phyloP scores from a whole-genome alignment of 108 stramenopile genomes.

The Cyclotella cryptica region DNA sequence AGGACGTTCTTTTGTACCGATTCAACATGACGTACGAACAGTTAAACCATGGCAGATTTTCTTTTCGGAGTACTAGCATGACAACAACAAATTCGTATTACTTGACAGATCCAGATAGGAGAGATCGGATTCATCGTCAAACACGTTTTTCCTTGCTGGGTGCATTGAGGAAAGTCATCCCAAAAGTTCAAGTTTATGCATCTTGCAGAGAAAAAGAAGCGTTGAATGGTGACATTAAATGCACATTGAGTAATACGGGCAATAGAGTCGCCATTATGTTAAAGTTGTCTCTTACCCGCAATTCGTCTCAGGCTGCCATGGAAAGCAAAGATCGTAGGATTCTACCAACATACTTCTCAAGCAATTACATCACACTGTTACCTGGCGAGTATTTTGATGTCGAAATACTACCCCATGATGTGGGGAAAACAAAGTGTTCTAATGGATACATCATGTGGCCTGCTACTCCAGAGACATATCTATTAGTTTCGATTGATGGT shows the following conservation, averaged over 20 bases:
- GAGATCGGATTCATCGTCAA: not conserved
- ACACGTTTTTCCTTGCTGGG: slow-evolving; percentile 37
- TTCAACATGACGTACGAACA: slow-evolving; percentile 10
- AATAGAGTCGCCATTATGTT: slow-evolving; percentile 30
- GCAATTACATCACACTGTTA: slow-evolving; percentile 36
- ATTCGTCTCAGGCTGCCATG: not conserved
- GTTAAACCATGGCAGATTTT: not conserved
- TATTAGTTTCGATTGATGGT: slow-evolving; percentile 35
- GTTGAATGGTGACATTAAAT: slow-evolving; percentile 13
- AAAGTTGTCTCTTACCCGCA: slow-evolving; percentile 22
- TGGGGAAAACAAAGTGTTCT: not conserved
- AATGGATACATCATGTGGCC: not conserved
- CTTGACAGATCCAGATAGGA: slow-evolving; percentile 27
- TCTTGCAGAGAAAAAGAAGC: not conserved
- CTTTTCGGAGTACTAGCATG: slow-evolving; percentile 2
- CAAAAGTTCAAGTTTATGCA: slow-evolving; percentile 20
- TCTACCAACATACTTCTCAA: slow-evolving; percentile 32
- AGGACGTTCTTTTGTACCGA: slow-evolving; percentile 34
- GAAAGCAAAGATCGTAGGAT: slow-evolving; percentile 13
- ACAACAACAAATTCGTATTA: slow-evolving; percentile 27
- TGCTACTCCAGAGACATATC: not conserved
- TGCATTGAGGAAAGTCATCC: slow-evolving; percentile 18
- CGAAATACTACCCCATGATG: not conserved
- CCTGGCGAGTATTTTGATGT: slow-evolving; percentile 30
- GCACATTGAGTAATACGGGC: slow-evolving; percentile 14